phyloP scores from a whole-genome alignment of 805 yeast species.

The Blastobotrys peoriensis region DNA sequence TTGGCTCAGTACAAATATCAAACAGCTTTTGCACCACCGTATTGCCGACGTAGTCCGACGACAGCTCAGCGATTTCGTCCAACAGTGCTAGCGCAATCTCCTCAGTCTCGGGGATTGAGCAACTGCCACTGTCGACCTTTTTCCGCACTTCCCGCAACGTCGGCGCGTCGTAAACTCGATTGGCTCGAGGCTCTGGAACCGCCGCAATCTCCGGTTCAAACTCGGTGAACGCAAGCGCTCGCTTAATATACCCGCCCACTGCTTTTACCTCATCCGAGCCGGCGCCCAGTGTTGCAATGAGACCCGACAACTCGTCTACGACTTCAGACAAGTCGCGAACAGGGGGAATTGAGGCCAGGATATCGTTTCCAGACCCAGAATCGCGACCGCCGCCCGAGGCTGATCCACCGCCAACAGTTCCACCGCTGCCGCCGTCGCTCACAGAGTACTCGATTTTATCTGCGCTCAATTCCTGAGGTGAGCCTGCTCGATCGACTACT shows the following conservation, averaged over 20 bases:
- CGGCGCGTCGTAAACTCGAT: constrained; percentile 80
- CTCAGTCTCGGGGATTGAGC: constrained; percentile 63
- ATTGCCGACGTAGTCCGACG: constrained; percentile 91
- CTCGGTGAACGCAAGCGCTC: constrained; percentile 26
- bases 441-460: constrained; percentile 14
- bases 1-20: constrained; percentile 58
- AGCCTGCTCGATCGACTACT: not conserved
- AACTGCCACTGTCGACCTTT: constrained; percentile 48
- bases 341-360: not conserved
- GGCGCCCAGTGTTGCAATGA: constrained; percentile 32
- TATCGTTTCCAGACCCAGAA: not conserved
- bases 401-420: too few species aligned
- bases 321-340: constrained; percentile 21
- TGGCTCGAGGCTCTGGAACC: constrained; percentile 63
- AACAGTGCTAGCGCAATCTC: constrained; percentile 77
- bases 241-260: constrained; percentile 22
- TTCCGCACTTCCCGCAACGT: constrained; percentile 82
- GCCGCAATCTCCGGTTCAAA: constrained; percentile 40
- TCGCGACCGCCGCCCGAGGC: not conserved
- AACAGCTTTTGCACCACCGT: constrained; percentile 92
- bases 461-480: not conserved
- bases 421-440: constrained; percentile 11
- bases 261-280: constrained; percentile 24
- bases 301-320: constrained; percentile 26
- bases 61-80: constrained; percentile 81